A percentile compares a stretch with the other conserved stretches of the same genome.
Conservation (phyloP, 139 green algal genomes). For the Chlamydomonas applanata region DNA sequence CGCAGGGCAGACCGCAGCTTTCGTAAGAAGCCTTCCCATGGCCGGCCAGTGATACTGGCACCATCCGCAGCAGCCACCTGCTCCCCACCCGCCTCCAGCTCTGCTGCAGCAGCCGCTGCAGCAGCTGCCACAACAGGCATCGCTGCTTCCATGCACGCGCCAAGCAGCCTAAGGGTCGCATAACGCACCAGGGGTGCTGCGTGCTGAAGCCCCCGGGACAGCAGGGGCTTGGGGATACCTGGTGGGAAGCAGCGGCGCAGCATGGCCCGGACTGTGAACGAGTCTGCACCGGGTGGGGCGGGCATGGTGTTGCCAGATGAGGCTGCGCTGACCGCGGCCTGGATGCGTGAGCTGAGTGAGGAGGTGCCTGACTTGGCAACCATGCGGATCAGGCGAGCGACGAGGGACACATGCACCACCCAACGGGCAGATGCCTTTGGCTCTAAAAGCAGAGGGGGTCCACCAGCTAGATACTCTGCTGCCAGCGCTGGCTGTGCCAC, state of each 20-base stretch:
- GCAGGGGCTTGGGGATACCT: constrained; percentile 42
- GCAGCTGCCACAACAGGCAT: constrained; percentile 7
- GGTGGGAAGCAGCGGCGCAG: constrained; percentile 33
- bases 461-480: constrained; percentile 42
- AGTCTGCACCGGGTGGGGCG: constrained; percentile 7
- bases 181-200: constrained; percentile 33
- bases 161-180: constrained; percentile 41
- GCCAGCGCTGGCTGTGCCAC: constrained; percentile 40
- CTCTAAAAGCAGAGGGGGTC: constrained; percentile 58
- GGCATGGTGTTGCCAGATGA: background rate
- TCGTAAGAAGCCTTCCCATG: constrained; percentile 12
- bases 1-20: constrained; percentile 19
- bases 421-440: constrained; percentile 36
- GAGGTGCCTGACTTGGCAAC: background rate
- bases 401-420: constrained; percentile 35
- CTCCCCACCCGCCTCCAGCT: background rate
- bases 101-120: constrained; percentile 3
- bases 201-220: constrained; percentile 74
- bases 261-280: constrained; percentile 7
- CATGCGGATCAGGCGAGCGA: constrained; percentile 6
- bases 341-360: constrained; percentile 1
- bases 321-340: background rate
- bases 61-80: background rate
- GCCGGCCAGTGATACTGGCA: background rate
- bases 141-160: background rate